phyloP scores from a whole-genome alignment of 2,329 filamentous ascomycete species.

The Pseudopithomyces maydicus region DNA sequence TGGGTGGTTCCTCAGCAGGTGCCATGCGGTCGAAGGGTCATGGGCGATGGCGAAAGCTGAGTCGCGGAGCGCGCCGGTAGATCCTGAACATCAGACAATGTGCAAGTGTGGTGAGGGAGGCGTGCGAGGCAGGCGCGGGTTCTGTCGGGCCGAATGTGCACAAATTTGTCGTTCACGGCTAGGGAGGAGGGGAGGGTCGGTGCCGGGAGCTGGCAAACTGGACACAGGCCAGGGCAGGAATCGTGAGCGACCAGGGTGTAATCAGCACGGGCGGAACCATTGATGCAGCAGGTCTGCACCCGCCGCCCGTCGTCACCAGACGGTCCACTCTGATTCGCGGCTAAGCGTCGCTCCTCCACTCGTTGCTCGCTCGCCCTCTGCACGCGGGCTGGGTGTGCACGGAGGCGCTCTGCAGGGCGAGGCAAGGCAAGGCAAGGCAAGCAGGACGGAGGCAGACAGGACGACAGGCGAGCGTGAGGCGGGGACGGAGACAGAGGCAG shows the following conservation, averaged over 20 bases:
- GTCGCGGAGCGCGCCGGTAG: slow-evolving; percentile 14
- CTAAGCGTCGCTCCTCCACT: neutral
- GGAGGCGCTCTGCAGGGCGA: neutral
- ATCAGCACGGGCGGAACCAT: slow-evolving; percentile 1
- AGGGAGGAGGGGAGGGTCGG: neutral
- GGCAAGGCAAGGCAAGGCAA: neutral
- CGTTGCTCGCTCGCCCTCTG: neutral
- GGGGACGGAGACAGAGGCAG: too few species aligned
- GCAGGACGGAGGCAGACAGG: neutral
- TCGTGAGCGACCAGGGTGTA: neutral
- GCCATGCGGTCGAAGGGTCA: neutral
- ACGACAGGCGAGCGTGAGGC: too few species aligned
- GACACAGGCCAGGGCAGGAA: neutral
- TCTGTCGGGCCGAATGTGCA: neutral
- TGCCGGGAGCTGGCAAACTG: slow-evolving; percentile 3
- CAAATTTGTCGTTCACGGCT: neutral
- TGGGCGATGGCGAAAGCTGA: slow-evolving; percentile 10
- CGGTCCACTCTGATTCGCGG: slow-evolving; percentile 10
- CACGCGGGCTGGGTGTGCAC: neutral
- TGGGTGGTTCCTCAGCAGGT: neutral
- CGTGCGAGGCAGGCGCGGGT: neutral
- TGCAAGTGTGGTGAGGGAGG: neutral
- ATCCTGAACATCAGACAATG: slow-evolving; percentile 8
- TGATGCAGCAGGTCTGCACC: slow-evolving; percentile 8
- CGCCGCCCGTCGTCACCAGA: slow-evolving; percentile 6